Conservation (phyloP, 345 rosid genomes). For the Eucalyptus tenuipes region DNA sequence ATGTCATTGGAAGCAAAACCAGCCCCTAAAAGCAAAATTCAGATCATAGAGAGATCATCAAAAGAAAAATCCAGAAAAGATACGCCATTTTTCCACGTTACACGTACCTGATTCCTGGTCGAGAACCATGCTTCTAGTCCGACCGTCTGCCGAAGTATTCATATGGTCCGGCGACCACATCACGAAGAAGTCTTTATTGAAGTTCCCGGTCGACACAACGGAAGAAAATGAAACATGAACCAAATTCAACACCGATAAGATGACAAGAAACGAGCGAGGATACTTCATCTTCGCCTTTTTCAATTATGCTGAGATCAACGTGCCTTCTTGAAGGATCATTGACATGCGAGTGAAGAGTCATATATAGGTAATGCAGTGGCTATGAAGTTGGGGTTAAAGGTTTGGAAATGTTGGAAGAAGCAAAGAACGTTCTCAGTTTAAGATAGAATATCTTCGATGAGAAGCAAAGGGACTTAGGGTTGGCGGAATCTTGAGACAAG, state of each 20-base stretch:
- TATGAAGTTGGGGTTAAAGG: background rate
- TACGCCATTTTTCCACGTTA: background rate
- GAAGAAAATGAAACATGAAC: constrained; percentile 29
- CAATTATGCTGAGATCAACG: background rate
- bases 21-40: constrained; percentile 30
- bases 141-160: constrained; percentile 56
- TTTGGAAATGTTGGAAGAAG: background rate
- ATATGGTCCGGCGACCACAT: constrained; percentile 78
- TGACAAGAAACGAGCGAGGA: background rate
- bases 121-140: constrained; percentile 49
- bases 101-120: constrained; percentile 63
- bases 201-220: constrained; percentile 54
- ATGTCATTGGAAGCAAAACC: constrained; percentile 55
- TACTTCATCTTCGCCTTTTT: background rate
- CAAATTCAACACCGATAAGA: background rate
- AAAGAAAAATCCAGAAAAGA: background rate
- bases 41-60: background rate
- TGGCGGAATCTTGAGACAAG: background rate
- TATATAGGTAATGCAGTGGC: background rate
- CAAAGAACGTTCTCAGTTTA: background rate
- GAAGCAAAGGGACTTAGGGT: constrained; percentile 5
- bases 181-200: constrained; percentile 48
- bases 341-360: background rate
- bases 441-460: background rate
- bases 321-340: background rate